phyloP scores from a whole-genome alignment of 176 grass and related monocot species.

The Eragrostis curvula region DNA sequence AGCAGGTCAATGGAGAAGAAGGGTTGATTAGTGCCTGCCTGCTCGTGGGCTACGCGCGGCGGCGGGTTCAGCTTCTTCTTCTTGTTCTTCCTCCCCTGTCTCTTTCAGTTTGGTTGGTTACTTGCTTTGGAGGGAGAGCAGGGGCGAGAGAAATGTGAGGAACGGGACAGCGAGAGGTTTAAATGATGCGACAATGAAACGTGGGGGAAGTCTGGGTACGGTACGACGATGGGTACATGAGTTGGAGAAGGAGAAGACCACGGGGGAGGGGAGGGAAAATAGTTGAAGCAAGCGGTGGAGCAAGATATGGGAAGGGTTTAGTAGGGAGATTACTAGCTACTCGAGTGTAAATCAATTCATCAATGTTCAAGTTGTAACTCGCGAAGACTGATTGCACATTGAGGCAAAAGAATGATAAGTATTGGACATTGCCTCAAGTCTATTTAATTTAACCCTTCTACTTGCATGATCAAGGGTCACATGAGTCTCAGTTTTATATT shows the following conservation, averaged over 20 bases:
- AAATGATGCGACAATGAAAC: conserved; percentile 1
- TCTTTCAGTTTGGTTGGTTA: conserved; percentile 42
- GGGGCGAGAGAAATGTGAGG: conserved; percentile 43
- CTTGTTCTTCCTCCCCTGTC: not conserved
- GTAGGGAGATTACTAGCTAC: not conserved
- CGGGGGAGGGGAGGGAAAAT: too few species aligned
- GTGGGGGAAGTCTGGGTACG: not conserved
- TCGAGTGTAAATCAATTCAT: not conserved
- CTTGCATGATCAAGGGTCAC: too few species aligned
- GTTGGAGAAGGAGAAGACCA: not conserved
- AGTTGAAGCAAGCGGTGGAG: too few species aligned
- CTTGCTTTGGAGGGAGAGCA: conserved; percentile 29
- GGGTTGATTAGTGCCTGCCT: not conserved
- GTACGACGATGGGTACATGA: not conserved
- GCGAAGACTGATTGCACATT: too few species aligned
- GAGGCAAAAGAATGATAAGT: not conserved
- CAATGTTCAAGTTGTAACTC: not conserved
- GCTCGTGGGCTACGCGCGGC: not conserved
- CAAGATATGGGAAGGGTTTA: not conserved
- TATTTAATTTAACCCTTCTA: too few species aligned
- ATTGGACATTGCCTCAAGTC: not conserved
- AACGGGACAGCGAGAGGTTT: conserved; percentile 42
- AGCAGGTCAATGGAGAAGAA: conserved; percentile 28
- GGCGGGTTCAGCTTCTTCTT: not conserved
- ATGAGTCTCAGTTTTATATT: too few species aligned